phyloP scores from a whole-genome alignment of 2,329 filamentous ascomycete species.

The Myriosclerotinia duriaeana region DNA sequence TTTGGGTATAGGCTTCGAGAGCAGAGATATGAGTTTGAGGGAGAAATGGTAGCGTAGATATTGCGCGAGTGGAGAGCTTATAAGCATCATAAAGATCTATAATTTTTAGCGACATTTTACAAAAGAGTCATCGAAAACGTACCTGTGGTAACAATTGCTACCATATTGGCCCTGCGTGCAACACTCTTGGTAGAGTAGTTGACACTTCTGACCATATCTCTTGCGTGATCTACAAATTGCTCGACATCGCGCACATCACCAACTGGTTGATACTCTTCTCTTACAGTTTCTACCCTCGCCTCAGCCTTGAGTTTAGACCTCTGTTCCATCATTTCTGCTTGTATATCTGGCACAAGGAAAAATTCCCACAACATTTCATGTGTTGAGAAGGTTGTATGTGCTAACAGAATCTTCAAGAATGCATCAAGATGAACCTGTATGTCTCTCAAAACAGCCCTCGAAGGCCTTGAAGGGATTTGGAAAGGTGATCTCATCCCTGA shows the following conservation, averaged over 20 bases:
- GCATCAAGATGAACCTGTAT: conserved; percentile 83
- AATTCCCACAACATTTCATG: conserved; percentile 99
- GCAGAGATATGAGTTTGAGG: conserved; percentile 67
- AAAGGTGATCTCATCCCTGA: conserved; percentile 81
- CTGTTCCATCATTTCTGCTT: conserved; percentile 85
- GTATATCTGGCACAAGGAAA: conserved; percentile 92
- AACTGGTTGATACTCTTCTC: conserved; percentile 84
- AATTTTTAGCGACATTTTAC: conserved; percentile 36
- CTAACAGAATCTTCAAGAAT: conserved; percentile 82
- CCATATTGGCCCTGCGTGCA: conserved; percentile 72
- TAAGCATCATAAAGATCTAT: conserved; percentile 69
- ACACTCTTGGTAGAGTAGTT: conserved; percentile 81
- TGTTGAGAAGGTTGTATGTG: conserved; percentile 88
- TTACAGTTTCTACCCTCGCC: conserved; percentile 76
- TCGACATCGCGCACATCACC: conserved; percentile 85
- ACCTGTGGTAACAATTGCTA: conserved; percentile 65
- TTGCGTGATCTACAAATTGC: conserved; percentile 85
- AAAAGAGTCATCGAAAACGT: conserved; percentile 35
- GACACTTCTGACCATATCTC: conserved; percentile 83
- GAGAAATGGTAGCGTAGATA: conserved; percentile 63
- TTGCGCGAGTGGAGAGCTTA: conserved; percentile 52
- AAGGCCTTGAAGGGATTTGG: conserved; percentile 89
- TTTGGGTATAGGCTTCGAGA: conserved; percentile 68
- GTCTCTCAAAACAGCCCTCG: conserved; percentile 80
- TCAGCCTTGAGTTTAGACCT: conserved; percentile 85